Percentiles rank a stretch among this genome's conserved stretches.
These are phyloP conservation scores for Hericium erinaceus DNA, from an alignment of 768 basidiomycete species.

Conservation along the genomic window DNA sequence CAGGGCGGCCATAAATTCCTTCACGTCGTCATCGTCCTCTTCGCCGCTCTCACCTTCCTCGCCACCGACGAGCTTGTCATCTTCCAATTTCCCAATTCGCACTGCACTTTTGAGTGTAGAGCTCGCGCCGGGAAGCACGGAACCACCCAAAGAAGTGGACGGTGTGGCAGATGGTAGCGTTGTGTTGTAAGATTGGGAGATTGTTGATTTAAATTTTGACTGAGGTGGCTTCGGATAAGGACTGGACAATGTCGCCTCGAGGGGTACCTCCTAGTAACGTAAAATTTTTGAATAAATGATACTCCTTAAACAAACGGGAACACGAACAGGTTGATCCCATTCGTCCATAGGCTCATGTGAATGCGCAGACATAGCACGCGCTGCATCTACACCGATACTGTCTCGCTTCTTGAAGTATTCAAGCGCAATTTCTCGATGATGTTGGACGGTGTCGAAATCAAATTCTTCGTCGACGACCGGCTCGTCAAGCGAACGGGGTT, in stretches of 20 bases:
- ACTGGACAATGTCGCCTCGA: slow-evolving; percentile 32
- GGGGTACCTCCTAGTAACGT: slow-evolving; percentile 29
- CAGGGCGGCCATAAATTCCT: slow-evolving; percentile 20
- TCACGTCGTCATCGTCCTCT: slow-evolving; percentile 12
- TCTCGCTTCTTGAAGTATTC: slow-evolving; percentile 59
- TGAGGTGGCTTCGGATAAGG: slow-evolving; percentile 37
- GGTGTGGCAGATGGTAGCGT: slow-evolving; percentile 10
- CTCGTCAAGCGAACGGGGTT: slow-evolving; percentile 23
- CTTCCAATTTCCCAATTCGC: slow-evolving; percentile 22
- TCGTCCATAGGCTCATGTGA: slow-evolving; percentile 30
- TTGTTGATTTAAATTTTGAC: slow-evolving; percentile 57
- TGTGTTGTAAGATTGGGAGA: slow-evolving; percentile 8
- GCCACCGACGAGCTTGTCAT: slow-evolving; percentile 20
- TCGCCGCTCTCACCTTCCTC: slow-evolving; percentile 22
- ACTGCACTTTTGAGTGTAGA: slow-evolving; percentile 19
- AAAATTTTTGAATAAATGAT: background rate
- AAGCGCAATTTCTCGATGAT: slow-evolving; percentile 67
- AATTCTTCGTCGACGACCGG: slow-evolving; percentile 39
- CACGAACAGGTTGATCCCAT: slow-evolving; percentile 35
- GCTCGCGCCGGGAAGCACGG: slow-evolving; percentile 21
- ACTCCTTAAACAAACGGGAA: background rate
- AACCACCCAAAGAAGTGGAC: slow-evolving; percentile 22
- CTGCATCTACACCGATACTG: slow-evolving; percentile 44
- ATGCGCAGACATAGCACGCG: slow-evolving; percentile 40
- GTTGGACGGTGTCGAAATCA: slow-evolving; percentile 53